Conservation (phyloP, 768 basidiomycete species). For the Suillus placidus region DNA sequence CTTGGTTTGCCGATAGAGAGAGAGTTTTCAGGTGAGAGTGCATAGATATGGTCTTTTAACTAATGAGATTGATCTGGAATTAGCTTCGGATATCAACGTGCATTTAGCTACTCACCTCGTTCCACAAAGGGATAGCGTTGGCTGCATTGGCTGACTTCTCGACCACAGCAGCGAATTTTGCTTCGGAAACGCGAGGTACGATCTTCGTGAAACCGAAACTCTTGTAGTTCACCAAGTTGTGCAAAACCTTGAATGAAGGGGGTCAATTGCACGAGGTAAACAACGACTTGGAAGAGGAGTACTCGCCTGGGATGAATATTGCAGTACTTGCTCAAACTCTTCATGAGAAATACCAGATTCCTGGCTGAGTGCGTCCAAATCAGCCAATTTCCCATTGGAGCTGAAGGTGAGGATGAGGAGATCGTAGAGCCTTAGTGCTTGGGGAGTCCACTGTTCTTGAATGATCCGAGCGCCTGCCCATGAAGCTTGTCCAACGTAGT, state of each 20-base stretch:
- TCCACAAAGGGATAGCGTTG: constrained; percentile 63
- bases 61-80: constrained; percentile 29
- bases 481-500: constrained; percentile 68
- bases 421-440: constrained; percentile 69
- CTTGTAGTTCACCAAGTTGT: constrained; percentile 66
- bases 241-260: constrained; percentile 34
- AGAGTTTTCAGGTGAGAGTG: constrained; percentile 60
- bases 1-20: constrained; percentile 80
- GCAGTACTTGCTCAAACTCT: constrained; percentile 71
- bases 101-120: constrained; percentile 45
- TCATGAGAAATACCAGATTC: constrained; percentile 54
- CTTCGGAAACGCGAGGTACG: constrained; percentile 64
- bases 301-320: constrained; percentile 72
- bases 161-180: constrained; percentile 67
- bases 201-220: constrained; percentile 88
- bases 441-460: constrained; percentile 80
- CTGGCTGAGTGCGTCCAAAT: constrained; percentile 55
- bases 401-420: constrained; percentile 72
- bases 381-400: constrained; percentile 55
- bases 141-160: constrained; percentile 59
- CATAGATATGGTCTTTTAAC: constrained; percentile 78
- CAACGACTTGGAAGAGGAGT: not conserved
- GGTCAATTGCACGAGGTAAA: not conserved
- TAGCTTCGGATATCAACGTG: not conserved
- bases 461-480: constrained; percentile 89